Conservation (phyloP, 805 yeast species). For the Pichia pseudocactophila region DNA sequence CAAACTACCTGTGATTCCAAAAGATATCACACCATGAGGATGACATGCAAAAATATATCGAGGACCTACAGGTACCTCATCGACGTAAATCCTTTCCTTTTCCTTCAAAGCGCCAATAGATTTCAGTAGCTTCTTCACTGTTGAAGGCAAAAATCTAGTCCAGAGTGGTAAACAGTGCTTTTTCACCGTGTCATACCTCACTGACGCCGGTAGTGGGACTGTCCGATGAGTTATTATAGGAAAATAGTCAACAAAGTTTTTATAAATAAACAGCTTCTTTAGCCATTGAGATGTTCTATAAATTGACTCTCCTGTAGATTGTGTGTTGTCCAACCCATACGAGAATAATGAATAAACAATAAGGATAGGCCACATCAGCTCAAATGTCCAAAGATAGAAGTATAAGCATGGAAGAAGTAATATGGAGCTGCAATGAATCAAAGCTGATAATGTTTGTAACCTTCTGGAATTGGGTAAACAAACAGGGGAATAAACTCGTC, state of each 20-base stretch:
- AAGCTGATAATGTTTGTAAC: constrained; percentile 56
- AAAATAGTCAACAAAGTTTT: constrained; percentile 65
- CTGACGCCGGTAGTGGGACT: constrained; percentile 64
- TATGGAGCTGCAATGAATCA: constrained; percentile 67
- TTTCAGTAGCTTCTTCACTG: not conserved
- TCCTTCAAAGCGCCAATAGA: constrained; percentile 2
- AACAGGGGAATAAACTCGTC: constrained; percentile 32
- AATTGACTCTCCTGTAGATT: constrained; percentile 63
- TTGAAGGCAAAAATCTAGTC: constrained; percentile 2
- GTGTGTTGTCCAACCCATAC: constrained; percentile 52
- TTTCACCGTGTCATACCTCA: constrained; percentile 24
- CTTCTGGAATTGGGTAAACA: constrained; percentile 44
- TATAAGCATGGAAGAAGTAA: constrained; percentile 49
- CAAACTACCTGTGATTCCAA: constrained; percentile 76
- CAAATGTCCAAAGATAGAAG: constrained; percentile 46
- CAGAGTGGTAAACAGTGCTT: constrained; percentile 2
- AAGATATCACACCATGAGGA: constrained; percentile 92
- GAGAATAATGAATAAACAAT: constrained; percentile 56
- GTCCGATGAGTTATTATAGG: constrained; percentile 70
- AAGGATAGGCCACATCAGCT: constrained; percentile 49
- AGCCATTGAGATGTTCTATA: constrained; percentile 48
- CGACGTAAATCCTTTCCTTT: constrained; percentile 7
- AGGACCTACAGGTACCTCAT: constrained; percentile 46
- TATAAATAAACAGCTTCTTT: constrained; percentile 54
- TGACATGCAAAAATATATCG: constrained; percentile 86